Evolutionary conservation across 2,329 filamentous ascomycete genomes (phyloP).

Genomic region (Pyrenophora teres): DNA sequence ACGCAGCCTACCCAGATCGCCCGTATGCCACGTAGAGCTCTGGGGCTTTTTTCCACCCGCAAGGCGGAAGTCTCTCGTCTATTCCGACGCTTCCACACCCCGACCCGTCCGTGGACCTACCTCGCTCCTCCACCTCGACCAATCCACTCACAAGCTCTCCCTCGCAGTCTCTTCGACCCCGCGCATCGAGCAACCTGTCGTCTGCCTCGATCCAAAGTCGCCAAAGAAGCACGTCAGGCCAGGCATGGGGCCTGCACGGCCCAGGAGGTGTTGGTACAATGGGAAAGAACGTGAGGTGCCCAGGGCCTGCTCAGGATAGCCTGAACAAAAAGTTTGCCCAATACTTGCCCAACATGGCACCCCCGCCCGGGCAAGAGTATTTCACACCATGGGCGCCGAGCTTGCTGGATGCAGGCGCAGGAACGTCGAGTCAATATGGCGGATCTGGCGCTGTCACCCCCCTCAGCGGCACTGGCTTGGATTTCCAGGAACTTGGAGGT

Average conservation of each 20-base stretch:
- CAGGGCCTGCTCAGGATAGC: slow-evolving; percentile 82
- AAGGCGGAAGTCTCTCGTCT: slow-evolving; percentile 79
- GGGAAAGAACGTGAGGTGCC: slow-evolving; percentile 68
- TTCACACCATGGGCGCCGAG: slow-evolving; percentile 49
- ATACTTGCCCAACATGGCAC: slow-evolving; percentile 77
- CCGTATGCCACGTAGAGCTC: slow-evolving; percentile 75
- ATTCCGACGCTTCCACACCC: slow-evolving; percentile 68
- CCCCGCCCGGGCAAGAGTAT: slow-evolving; percentile 61
- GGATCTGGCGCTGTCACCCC: slow-evolving; percentile 40
- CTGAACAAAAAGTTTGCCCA: slow-evolving; percentile 84
- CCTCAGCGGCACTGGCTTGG: slow-evolving; percentile 42
- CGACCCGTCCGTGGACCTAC: slow-evolving; percentile 67
- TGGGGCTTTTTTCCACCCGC: slow-evolving; percentile 94
- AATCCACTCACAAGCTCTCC: slow-evolving; percentile 39
- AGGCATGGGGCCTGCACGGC: slow-evolving; percentile 66
- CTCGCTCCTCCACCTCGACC: slow-evolving; percentile 51
- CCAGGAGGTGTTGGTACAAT: slow-evolving; percentile 90
- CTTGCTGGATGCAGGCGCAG: slow-evolving; percentile 39
- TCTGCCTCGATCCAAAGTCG: slow-evolving; percentile 45
- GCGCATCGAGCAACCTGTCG: slow-evolving; percentile 46
- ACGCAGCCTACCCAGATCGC: slow-evolving; percentile 80
- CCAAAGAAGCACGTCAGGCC: slow-evolving; percentile 45
- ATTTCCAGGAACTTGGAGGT: slow-evolving; percentile 81
- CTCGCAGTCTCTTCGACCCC: slow-evolving; percentile 46
- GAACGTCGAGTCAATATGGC: slow-evolving; percentile 32